Conservation (phyloP, 192 early-diverging fungal species). For the Powellomyces hirtus region DNA sequence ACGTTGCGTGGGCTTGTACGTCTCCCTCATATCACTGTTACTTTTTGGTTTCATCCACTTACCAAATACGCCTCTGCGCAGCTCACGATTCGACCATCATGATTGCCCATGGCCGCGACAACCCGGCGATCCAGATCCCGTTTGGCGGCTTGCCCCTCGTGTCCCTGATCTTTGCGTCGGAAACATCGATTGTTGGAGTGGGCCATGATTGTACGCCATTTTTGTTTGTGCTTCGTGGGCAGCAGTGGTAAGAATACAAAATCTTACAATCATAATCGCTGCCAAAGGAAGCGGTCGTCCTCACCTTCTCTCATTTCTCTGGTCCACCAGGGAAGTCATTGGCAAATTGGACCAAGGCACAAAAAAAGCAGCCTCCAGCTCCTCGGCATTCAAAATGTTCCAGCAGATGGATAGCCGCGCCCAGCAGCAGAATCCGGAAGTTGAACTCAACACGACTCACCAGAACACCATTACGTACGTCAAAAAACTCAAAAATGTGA, state of each 20-base stretch:
- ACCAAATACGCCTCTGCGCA: constrained; percentile 4
- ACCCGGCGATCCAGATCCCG: constrained; percentile 59
- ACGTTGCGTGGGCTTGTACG: constrained; percentile 74
- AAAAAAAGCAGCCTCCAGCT: constrained; percentile 55
- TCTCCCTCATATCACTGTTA: no score
- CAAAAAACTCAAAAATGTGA: no score
- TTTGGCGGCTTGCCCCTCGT: constrained; percentile 72
- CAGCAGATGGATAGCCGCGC: constrained; percentile 87
- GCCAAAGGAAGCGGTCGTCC: background rate
- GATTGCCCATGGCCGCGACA: constrained; percentile 68
- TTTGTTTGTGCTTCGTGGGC: constrained; percentile 61
- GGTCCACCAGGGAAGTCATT: constrained; percentile 40
- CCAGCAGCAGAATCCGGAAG: constrained; percentile 58
- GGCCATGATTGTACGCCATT: constrained; percentile 94
- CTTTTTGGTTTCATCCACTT: constrained; percentile 9
- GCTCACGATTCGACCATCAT: constrained; percentile 83
- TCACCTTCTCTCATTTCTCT: background rate
- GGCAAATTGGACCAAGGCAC: constrained; percentile 79
- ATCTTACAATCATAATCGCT: background rate
- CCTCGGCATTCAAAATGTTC: constrained; percentile 81
- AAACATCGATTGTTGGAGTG: constrained; percentile 75
- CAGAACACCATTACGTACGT: constrained; percentile 98
- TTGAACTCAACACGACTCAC: constrained; percentile 78
- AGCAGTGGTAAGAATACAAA: constrained; percentile 53
- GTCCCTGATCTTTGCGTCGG: constrained; percentile 74